These are phyloP conservation scores for Aspergillus amoenus DNA, from an alignment of 2,329 filamentous ascomycete species.

Conservation along the genomic window DNA sequence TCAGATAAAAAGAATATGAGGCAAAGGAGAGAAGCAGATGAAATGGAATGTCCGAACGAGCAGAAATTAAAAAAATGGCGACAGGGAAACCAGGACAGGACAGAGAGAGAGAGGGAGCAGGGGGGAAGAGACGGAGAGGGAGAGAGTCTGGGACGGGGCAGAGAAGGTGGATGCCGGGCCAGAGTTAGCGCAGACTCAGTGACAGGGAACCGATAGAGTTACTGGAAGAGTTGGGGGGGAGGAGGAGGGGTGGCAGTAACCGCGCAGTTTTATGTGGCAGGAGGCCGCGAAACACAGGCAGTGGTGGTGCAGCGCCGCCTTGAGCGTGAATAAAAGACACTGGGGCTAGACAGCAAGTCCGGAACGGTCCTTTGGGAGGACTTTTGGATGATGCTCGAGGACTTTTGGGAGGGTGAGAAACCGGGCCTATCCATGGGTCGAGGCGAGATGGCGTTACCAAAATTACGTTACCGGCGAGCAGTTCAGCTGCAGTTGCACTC, in stretches of 20 bases:
- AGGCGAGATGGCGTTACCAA: neutral
- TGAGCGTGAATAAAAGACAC: neutral
- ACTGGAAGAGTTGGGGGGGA: slow-evolving; percentile 15
- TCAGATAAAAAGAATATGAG: slow-evolving; percentile 10
- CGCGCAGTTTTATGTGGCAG: neutral
- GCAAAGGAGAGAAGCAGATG: slow-evolving; percentile 12
- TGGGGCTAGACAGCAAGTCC: slow-evolving; percentile 5
- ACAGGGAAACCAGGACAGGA: slow-evolving; percentile 11
- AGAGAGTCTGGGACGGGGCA: slow-evolving; percentile 6
- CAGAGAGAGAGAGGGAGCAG: slow-evolving; percentile 17
- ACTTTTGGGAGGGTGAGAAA: neutral
- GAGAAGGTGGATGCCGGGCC: slow-evolving; percentile 16
- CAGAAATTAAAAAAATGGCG: slow-evolving; percentile 4
- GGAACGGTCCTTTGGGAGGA: slow-evolving; percentile 14
- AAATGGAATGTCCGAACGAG: slow-evolving; percentile 14
- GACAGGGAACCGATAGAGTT: slow-evolving; percentile 14
- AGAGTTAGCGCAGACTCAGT: slow-evolving; percentile 7
- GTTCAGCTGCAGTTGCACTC: slow-evolving; percentile 3
- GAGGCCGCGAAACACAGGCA: no score
- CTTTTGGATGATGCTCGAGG: neutral
- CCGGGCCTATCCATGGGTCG: slow-evolving; percentile 7
- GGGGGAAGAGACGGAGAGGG: slow-evolving; percentile 14
- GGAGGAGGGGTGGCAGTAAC: slow-evolving; percentile 1
- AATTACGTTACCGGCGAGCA: slow-evolving; percentile 6
- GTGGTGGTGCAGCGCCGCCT: no score